Evolutionary conservation across 192 early-diverging fungal genomes (phyloP).

Genomic region (Funneliformis geosporum): DNA sequence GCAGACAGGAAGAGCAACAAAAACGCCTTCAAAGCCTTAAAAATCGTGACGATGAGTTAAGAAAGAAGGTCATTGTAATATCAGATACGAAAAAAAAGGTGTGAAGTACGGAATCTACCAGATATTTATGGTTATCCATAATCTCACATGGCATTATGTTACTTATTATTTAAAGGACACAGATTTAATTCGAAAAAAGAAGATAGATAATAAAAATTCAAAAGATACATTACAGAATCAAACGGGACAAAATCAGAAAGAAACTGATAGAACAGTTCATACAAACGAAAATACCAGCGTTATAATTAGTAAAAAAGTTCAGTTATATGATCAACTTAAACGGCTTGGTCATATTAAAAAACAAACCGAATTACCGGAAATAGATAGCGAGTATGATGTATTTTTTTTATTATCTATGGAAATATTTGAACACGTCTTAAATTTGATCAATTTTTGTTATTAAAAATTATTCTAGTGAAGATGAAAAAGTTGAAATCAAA

Average conservation of each 20-base stretch:
- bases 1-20: slow-evolving; percentile 2
- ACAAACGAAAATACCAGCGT: background rate
- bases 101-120: background rate
- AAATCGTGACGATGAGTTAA: background rate
- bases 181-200: background rate
- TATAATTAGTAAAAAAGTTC: background rate
- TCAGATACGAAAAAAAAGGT: background rate
- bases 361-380: background rate
- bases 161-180: background rate
- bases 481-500: background rate
- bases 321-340: background rate
- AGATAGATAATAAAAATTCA: background rate
- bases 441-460: background rate
- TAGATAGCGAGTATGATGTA: background rate
- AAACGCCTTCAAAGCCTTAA: background rate
- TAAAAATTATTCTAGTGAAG: no score
- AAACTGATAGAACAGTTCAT: background rate
- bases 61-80: background rate
- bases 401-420: background rate
- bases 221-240: no score
- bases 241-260: no score
- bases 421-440: background rate
- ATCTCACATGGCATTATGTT: background rate
- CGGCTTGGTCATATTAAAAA: background rate
- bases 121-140: background rate